Conservation (phyloP, 2,329 filamentous ascomycete genomes). For the Beauveria varroae region DNA sequence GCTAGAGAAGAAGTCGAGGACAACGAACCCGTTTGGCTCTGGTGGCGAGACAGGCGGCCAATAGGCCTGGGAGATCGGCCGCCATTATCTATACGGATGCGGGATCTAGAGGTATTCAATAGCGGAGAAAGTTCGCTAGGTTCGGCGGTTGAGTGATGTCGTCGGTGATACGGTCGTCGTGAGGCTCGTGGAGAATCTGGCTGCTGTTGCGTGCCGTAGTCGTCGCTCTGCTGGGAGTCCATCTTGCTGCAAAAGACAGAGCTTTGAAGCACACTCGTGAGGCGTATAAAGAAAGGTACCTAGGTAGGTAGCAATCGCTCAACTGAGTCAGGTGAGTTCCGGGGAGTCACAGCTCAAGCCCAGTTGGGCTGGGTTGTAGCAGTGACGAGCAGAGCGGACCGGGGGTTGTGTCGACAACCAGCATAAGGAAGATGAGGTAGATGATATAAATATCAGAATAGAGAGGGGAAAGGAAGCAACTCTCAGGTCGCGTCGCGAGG, state of each 20-base stretch:
- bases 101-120: conserved; percentile 32
- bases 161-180: conserved; percentile 21
- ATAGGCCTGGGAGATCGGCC: conserved; percentile 20
- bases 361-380: not conserved
- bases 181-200: conserved; percentile 26
- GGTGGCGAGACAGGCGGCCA: conserved; percentile 28
- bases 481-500: not conserved
- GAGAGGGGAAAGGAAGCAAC: not conserved
- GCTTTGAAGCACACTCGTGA: not conserved
- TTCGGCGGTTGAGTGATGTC: conserved; percentile 22
- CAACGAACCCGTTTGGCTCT: conserved; percentile 36
- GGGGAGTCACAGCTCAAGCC: not conserved
- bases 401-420: not conserved
- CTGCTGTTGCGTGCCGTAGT: conserved; percentile 20
- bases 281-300: not conserved
- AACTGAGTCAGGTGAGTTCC: not conserved
- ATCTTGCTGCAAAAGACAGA: conserved; percentile 15
- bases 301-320: not conserved
- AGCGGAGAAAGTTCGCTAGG: conserved; percentile 39
- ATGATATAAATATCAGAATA: not conserved
- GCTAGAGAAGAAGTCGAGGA: too few species aligned
- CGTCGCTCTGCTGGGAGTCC: conserved; percentile 23
- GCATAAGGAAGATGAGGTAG: not conserved
- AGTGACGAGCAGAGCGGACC: not conserved
- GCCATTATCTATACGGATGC: conserved; percentile 32